These are phyloP conservation scores for Metschnikowia arizonensis DNA, from an alignment of 805 yeast genomes.

Conservation along the genomic window DNA sequence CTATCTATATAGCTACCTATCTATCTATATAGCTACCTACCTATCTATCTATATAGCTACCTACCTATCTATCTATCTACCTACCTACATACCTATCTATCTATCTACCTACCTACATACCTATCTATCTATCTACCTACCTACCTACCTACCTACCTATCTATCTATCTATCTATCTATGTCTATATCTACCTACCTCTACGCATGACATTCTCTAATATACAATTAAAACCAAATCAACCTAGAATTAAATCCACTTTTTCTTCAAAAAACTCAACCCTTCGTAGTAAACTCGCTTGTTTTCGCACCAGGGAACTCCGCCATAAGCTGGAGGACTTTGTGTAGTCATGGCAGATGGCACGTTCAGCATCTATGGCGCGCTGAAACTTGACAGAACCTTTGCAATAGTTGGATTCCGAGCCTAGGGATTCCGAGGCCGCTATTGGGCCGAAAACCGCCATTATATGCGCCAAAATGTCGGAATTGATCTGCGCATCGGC, in stretches of 20 bases:
- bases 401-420: constrained; percentile 28
- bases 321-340: constrained; percentile 42
- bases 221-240: too few relatives aligned
- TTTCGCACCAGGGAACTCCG: constrained; percentile 41
- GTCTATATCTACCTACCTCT: too few relatives aligned
- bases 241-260: neutral
- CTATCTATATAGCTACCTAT: too few relatives aligned
- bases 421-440: constrained; percentile 5
- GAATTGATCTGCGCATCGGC: constrained; percentile 27
- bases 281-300: constrained; percentile 45
- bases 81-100: too few relatives aligned
- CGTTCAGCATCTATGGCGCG: constrained; percentile 23
- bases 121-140: too few relatives aligned
- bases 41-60: too few relatives aligned
- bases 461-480: constrained; percentile 33
- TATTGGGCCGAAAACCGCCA: constrained; percentile 46
- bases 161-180: too few relatives aligned
- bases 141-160: too few relatives aligned
- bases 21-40: too few relatives aligned
- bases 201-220: too few relatives aligned
- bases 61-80: too few relatives aligned
- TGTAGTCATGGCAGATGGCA: constrained; percentile 43
- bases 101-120: too few relatives aligned
- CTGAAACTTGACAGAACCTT: constrained; percentile 35
- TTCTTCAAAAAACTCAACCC: neutral